phyloP scores from a whole-genome alignment of 129 eudicot species.

The Daucus carota region DNA sequence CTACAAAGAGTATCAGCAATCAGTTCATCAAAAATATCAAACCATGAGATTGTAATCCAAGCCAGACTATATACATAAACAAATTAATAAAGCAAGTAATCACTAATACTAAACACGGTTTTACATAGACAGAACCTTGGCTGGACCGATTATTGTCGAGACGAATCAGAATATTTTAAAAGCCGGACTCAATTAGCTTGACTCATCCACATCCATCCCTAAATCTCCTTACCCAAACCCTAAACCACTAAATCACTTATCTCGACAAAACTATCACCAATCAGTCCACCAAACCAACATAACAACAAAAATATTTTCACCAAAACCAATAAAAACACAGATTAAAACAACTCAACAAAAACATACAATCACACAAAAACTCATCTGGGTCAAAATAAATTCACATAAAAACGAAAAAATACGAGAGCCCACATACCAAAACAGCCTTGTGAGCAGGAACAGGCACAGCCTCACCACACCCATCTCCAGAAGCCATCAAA shows the following conservation, averaged over 20 bases:
- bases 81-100: too few relatives aligned
- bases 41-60: background rate
- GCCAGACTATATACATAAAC: too few relatives aligned
- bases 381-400: too few relatives aligned
- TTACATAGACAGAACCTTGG: background rate
- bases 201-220: background rate
- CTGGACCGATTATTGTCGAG: too few relatives aligned
- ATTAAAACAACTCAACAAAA: background rate
- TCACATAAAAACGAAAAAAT: background rate
- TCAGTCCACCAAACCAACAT: background rate
- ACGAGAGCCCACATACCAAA: constrained; percentile 32
- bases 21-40: background rate
- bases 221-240: background rate
- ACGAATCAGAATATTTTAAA: too few relatives aligned
- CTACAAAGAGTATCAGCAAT: background rate
- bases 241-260: background rate
- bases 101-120: background rate
- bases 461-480: constrained; percentile 34
- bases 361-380: background rate
- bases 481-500: constrained; percentile 47
- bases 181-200: background rate
- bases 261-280: background rate
- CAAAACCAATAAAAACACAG: background rate
- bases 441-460: constrained; percentile 82
- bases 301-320: background rate